Evolutionary conservation across 1,284 basidiomycete species (phyloP), one percentile per base, ranked within the genome.

Genomic region (Puccinia polysora): DNA sequence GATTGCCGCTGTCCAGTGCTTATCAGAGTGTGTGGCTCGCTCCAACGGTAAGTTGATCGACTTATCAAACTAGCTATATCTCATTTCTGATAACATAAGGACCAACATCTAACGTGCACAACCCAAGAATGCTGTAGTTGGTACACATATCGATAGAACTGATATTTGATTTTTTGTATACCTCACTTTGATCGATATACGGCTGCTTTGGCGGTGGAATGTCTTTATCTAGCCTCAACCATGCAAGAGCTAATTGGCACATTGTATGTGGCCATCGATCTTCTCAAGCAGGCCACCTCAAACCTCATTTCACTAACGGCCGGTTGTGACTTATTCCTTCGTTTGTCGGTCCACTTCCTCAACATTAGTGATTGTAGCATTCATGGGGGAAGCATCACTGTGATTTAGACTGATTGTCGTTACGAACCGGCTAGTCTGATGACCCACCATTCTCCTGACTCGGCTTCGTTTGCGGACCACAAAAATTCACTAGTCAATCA

Each of bases 241-340:
- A 92, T 91, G 85, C 90, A 90, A 76, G 91, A 95, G 80, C 86
- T 95, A 55, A 87, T 91, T 52, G 86, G 89, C 75, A 89, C 86
- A 64, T 84, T 95, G 75, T 86, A 89, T 73, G 84, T 87, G 52
- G 89, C 87, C 32, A 88, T 89, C 1, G 82, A 86, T 5, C 81
- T 83, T 15, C 82, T 95, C 63, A 87, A 85, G 76, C 79, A 82
- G 23, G 84, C 84, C 20, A 84, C 87, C 0, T 82, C 86, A 49
- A 93, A 92, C 78, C 86, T 90, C 14, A 89, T 94, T 78, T 88
- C 91, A 74, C 83, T 92, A 69, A 88, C 88, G 74, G 91, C 90
- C n/a, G 91, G 91, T 49, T 89, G 89, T 78, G 89, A 93, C 79
- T 84, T 95, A 32, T 93, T 94, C 82, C 88, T 89, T 75, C 87